These are phyloP conservation scores for Stachybotrys chlorohalonatus DNA, from an alignment of 2,329 filamentous ascomycete species.

Conservation along the genomic window DNA sequence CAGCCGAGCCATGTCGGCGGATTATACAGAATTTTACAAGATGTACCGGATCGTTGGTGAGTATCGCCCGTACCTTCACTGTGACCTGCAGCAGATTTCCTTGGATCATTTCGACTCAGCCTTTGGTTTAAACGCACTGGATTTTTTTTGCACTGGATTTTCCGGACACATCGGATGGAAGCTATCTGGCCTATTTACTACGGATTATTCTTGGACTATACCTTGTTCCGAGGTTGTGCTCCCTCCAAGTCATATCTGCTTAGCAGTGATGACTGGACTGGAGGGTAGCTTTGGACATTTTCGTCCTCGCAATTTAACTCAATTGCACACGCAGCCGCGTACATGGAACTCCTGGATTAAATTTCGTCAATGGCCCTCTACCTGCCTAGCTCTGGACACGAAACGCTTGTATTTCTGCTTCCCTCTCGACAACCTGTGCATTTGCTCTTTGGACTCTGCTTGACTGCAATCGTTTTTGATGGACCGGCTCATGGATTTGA, in stretches of 20 bases:
- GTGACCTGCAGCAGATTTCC: neutral
- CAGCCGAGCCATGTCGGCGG: conserved; percentile 17
- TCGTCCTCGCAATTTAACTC: conserved; percentile 18
- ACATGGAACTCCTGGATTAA: neutral
- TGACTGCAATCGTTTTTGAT: no score
- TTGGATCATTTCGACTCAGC: neutral
- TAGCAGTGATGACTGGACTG: neutral
- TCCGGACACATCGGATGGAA: neutral
- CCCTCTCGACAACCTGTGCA: neutral
- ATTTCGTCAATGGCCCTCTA: neutral
- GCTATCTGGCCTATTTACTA: neutral
- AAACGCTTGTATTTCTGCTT: neutral
- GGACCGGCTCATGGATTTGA: neutral
- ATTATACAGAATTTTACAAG: conserved; percentile 11
- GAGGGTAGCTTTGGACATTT: neutral
- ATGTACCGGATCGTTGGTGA: conserved; percentile 20
- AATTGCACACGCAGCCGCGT: conserved; percentile 19
- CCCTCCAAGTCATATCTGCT: conserved; percentile 3
- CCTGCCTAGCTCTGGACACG: neutral
- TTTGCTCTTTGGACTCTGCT: no score
- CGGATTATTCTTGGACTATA: neutral
- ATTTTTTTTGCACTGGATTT: neutral
- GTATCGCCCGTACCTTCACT: conserved; percentile 22
- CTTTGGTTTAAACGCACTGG: neutral
- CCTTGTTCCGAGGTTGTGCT: conserved; percentile 1